Percentiles rank a stretch among this genome's conserved stretches.
These are phyloP conservation scores for Fusarium phyllophilum DNA, from an alignment of 2,329 filamentous ascomycete species.

Conservation along the genomic window DNA sequence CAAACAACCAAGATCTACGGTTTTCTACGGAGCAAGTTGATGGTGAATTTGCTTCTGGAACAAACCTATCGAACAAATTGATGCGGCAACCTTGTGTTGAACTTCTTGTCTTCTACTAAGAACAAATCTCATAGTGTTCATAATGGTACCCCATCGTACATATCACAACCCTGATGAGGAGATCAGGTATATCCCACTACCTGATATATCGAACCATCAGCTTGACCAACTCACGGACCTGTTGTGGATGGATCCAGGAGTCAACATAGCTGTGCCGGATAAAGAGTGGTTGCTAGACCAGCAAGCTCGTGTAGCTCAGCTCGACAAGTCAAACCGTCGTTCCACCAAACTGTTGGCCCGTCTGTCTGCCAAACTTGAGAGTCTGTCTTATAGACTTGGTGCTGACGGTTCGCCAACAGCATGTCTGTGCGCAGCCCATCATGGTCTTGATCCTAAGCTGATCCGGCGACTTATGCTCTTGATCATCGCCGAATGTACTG, in stretches of 20 bases:
- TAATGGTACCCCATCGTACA: conserved; percentile 11
- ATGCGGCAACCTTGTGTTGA: background rate
- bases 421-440: conserved; percentile 55
- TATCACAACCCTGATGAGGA: background rate
- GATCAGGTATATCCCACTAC: background rate
- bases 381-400: conserved; percentile 10
- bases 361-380: conserved; percentile 45
- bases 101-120: background rate
- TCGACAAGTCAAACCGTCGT: conserved; percentile 42
- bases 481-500: conserved; percentile 55
- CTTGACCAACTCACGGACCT: conserved; percentile 50
- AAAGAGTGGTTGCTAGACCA: conserved; percentile 52
- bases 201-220: conserved; percentile 36
- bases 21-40: background rate
- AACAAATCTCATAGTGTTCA: background rate
- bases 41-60: background rate
- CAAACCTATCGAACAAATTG: conserved; percentile 1
- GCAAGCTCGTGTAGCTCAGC: conserved; percentile 31
- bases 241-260: conserved; percentile 49
- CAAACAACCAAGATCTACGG: background rate
- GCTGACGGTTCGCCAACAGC: conserved; percentile 44
- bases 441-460: conserved; percentile 53
- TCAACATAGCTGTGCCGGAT: conserved; percentile 43
- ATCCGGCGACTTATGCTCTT: conserved; percentile 57
- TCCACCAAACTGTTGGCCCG: conserved; percentile 48